A percentile compares a stretch with the other conserved stretches of the same genome.
These are phyloP conservation scores for Hypoxylon lenormandii DNA, from an alignment of 495 filamentous ascomycete genomes.

Conservation along the genomic window DNA sequence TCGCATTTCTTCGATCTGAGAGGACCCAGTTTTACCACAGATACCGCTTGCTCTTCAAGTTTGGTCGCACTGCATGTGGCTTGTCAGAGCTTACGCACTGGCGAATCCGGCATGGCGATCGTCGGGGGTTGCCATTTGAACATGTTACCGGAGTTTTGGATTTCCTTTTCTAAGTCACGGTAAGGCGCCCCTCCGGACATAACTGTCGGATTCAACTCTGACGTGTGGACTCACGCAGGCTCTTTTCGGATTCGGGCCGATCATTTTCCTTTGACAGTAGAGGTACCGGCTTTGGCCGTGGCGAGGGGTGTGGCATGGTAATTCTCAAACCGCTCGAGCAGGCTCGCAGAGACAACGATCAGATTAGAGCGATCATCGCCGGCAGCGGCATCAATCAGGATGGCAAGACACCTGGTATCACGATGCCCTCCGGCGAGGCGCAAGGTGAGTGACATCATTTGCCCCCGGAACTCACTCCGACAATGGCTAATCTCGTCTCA, in stretches of 20 bases:
- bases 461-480: background rate
- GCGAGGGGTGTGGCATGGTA: constrained; percentile 70
- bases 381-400: constrained; percentile 71
- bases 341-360: constrained; percentile 67
- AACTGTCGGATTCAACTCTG: constrained; percentile 51
- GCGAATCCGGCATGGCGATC: constrained; percentile 62
- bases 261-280: constrained; percentile 71
- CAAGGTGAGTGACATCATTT: constrained; percentile 59
- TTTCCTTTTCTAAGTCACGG: constrained; percentile 60
- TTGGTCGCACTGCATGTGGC: constrained; percentile 74
- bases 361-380: constrained; percentile 72
- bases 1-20: constrained; percentile 69
- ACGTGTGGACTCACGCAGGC: constrained; percentile 52
- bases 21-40: constrained; percentile 76
- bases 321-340: constrained; percentile 71
- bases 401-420: constrained; percentile 70
- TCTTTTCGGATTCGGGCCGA: constrained; percentile 74
- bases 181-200: constrained; percentile 14
- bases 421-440: constrained; percentile 66
- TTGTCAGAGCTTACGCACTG: constrained; percentile 79
- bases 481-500: constrained; percentile 29
- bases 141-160: constrained; percentile 67
- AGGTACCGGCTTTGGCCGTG: constrained; percentile 75
- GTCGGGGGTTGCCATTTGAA: constrained; percentile 71
- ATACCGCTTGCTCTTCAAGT: constrained; percentile 89